A percentile compares a stretch with the other conserved stretches of the same genome.
These are phyloP conservation scores for Hyphopichia khmerensis DNA, from an alignment of 1,139 yeast species.

Conservation along the genomic window DNA sequence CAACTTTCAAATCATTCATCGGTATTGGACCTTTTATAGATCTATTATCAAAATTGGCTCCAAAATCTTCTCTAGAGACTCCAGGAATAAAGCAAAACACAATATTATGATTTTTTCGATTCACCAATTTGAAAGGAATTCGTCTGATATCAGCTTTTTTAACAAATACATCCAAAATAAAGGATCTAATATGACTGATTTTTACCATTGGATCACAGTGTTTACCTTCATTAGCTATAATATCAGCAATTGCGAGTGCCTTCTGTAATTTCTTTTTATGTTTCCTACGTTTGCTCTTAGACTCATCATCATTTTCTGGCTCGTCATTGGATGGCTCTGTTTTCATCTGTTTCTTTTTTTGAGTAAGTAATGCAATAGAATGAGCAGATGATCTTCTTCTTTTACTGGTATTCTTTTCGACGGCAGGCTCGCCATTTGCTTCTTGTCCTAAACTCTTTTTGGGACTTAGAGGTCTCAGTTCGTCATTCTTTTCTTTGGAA, in stretches of 20 bases:
- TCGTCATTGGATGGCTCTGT: neutral
- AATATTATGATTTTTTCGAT: conserved; percentile 32
- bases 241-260: conserved; percentile 27
- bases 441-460: neutral
- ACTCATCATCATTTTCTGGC: neutral
- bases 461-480: neutral
- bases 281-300: conserved; percentile 17
- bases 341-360: conserved; percentile 7
- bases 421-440: neutral
- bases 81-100: conserved; percentile 73
- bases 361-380: conserved; percentile 13
- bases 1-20: neutral
- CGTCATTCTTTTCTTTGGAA: neutral
- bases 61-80: conserved; percentile 47
- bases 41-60: conserved; percentile 10
- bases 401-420: conserved; percentile 10
- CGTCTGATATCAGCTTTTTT: conserved; percentile 24
- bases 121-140: conserved; percentile 21
- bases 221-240: conserved; percentile 18
- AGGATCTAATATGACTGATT: conserved; percentile 1
- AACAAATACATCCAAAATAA: neutral
- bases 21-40: neutral
- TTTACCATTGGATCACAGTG: neutral
- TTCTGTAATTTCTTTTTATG: conserved; percentile 37
- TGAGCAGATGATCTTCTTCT: conserved; percentile 47